Evolutionary conservation across 768 basidiomycete genomes (phyloP), one percentile per base, ranked within the genome.

Genomic region (Trametes cubensis): DNA sequence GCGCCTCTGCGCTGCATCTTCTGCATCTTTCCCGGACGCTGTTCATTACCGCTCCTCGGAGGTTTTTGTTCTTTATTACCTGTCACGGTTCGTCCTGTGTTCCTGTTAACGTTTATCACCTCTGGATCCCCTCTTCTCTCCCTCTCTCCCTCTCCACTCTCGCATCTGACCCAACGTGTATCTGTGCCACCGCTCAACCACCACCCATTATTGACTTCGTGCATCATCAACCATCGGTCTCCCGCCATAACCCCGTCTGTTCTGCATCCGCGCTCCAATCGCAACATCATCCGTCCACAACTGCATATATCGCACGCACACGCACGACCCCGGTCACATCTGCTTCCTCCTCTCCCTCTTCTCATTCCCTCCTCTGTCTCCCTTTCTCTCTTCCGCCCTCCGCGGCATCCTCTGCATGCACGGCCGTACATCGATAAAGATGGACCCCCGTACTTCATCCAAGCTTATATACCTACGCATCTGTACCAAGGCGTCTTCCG

Each of bases 391-490:
- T 4, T 34, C 34, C 34, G 34, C 34, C 6, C 34, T 34, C 34
- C 34, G 34, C 34, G 34, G 34, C 34, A 6, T 6, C 28, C 5
- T 34, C 34, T 34, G 34, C 34, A 45, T 44, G 45, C 26, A 21
- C 41, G 54, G 42, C 54, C 54, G 54, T 44, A 55, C 54, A 55
- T 55, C 54, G 42, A 45, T 55, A 45, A 34, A 2, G 34, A 10
- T 34, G 34, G 34, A 34, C 34, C 10, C 6, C 34, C 34, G 34
- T 34, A 34, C 34, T 34, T 34, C 34, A 11, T 34, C 34, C 34
- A 34, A 34, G 10, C 54, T 55, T 40, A 41, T 55, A 55, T 55
- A 55, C 54, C 54, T 55, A 55, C 45, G 54, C 54, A 55, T 55
- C 54, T 55, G 54, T 55, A 55, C 42, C 54, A 26, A 55, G 42